These are phyloP conservation scores for Ganoderma boninense DNA, from an alignment of 1,284 basidiomycete genomes.

Conservation along the genomic window DNA sequence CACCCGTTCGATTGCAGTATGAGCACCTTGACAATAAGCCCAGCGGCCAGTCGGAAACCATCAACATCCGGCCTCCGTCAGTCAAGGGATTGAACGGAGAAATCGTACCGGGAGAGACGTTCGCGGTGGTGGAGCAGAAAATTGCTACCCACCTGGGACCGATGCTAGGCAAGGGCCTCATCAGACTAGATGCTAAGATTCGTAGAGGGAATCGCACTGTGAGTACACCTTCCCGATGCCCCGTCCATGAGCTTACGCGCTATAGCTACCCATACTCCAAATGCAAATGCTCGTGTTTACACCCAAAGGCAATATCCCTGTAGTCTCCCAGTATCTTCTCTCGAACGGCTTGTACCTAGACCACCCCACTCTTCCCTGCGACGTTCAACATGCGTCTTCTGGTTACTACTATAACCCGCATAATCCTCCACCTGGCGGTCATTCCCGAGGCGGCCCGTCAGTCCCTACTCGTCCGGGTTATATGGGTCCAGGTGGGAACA, in stretches of 20 bases:
- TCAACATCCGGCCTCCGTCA: constrained; percentile 81
- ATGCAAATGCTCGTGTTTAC: constrained; percentile 92
- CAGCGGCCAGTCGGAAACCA: constrained; percentile 68
- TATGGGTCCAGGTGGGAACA: constrained; percentile 49
- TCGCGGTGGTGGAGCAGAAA: constrained; percentile 88
- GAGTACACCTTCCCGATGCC: constrained; percentile 40
- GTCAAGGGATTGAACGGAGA: constrained; percentile 58
- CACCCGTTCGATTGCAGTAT: constrained; percentile 78
- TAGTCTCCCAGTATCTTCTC: constrained; percentile 81
- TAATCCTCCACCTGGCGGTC: constrained; percentile 79
- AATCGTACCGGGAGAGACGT: constrained; percentile 64
- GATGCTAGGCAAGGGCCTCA: constrained; percentile 83
- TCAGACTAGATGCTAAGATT: constrained; percentile 85
- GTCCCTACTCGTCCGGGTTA: constrained; percentile 50
- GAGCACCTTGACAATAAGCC: constrained; percentile 67
- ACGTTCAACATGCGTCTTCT: constrained; percentile 64
- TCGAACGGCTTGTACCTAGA: constrained; percentile 78
- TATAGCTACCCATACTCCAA: constrained; percentile 79
- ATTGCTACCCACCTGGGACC: constrained; percentile 81
- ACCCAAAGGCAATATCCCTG: constrained; percentile 87
- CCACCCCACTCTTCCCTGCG: constrained; percentile 74
- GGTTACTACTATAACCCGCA: constrained; percentile 91
- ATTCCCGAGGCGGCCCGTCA: constrained; percentile 51
- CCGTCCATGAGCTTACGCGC: constrained; percentile 17
- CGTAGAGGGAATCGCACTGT: constrained; percentile 69